Percentiles rank a stretch among this genome's conserved stretches.
Conservation (phyloP, 1,284 basidiomycete genomes). For the Cutaneotrichosporon sp. region DNA sequence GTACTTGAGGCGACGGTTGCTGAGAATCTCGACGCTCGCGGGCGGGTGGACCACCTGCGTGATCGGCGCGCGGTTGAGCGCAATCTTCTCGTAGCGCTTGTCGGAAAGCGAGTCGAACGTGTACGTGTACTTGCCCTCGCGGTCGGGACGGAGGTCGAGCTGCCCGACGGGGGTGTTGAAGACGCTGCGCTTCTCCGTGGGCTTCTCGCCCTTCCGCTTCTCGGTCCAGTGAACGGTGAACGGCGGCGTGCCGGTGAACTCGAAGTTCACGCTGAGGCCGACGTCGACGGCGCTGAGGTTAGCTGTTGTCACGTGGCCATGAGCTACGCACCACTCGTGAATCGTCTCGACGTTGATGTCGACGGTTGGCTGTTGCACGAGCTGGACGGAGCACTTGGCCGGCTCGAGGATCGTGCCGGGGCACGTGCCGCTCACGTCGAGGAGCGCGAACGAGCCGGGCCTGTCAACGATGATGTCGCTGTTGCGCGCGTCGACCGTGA, state of each 20-base stretch:
- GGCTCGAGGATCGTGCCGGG: slow-evolving; percentile 78
- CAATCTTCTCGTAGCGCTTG: slow-evolving; percentile 73
- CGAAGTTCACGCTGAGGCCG: slow-evolving; percentile 81
- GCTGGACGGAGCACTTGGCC: slow-evolving; percentile 70
- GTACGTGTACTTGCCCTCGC: slow-evolving; percentile 82
- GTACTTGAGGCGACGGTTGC: slow-evolving; percentile 55
- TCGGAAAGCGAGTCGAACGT: slow-evolving; percentile 76
- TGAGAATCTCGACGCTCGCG: slow-evolving; percentile 72
- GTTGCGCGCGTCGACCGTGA: slow-evolving; percentile 59
- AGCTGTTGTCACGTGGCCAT: too few species aligned
- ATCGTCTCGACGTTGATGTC: slow-evolving; percentile 87
- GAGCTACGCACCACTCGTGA: slow-evolving; percentile 67
- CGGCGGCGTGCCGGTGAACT: slow-evolving; percentile 85
- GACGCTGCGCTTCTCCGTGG: slow-evolving; percentile 58
- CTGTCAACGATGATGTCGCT: slow-evolving; percentile 61
- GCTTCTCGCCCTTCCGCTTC: slow-evolving; percentile 67
- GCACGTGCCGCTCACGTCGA: slow-evolving; percentile 72
- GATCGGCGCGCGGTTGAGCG: slow-evolving; percentile 69
- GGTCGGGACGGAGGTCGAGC: slow-evolving; percentile 79
- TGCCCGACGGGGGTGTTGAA: slow-evolving; percentile 77
- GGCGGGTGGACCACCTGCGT: slow-evolving; percentile 85
- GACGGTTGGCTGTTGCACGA: slow-evolving; percentile 72
- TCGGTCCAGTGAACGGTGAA: slow-evolving; percentile 79
- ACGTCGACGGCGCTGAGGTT: slow-evolving; percentile 73
- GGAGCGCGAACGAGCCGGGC: slow-evolving; percentile 81